Evolutionary conservation across 306 rosid species (phyloP).

Genomic region (Adenanthera pavonina): DNA sequence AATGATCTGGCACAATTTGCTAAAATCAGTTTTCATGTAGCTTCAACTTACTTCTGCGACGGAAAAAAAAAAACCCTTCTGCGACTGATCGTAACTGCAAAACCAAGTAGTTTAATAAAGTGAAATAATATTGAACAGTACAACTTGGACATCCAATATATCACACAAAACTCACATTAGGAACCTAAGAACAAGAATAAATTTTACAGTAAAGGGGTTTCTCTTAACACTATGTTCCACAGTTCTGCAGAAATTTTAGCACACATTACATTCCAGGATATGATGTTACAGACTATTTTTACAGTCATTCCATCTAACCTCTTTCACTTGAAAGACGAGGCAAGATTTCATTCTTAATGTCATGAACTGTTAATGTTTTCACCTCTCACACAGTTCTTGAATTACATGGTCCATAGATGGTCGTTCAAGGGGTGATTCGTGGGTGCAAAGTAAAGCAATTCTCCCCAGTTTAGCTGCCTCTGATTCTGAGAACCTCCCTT

Average conservation of each 20-base stretch:
- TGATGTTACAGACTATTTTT: constrained; percentile 12
- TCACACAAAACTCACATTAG: not conserved
- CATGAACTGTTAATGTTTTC: constrained; percentile 26
- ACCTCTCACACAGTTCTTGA: constrained; percentile 48
- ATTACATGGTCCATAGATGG: constrained; percentile 69
- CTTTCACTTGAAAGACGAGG: constrained; percentile 32
- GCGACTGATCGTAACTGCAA: too few species aligned
- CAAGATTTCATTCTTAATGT: constrained; percentile 14
- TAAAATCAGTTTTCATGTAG: too few species aligned
- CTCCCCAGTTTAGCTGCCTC: constrained; percentile 69
- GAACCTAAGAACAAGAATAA: not conserved
- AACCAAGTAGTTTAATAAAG: too few species aligned
- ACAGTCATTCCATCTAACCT: constrained; percentile 19
- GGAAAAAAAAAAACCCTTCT: too few species aligned
- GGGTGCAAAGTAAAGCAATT: constrained; percentile 70
- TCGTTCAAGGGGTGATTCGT: constrained; percentile 64
- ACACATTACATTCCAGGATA: not conserved
- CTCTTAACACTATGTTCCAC: constrained; percentile 22
- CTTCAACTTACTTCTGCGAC: too few species aligned
- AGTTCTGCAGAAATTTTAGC: constrained; percentile 13
- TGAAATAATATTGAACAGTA: not conserved
- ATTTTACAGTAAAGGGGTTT: not conserved
- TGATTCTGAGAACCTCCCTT: constrained; percentile 62
- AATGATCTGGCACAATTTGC: too few species aligned
- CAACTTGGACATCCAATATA: not conserved